Evolutionary conservation across 139 green algal species (phyloP).

Genomic region (Ettlia oleoabundans): DNA sequence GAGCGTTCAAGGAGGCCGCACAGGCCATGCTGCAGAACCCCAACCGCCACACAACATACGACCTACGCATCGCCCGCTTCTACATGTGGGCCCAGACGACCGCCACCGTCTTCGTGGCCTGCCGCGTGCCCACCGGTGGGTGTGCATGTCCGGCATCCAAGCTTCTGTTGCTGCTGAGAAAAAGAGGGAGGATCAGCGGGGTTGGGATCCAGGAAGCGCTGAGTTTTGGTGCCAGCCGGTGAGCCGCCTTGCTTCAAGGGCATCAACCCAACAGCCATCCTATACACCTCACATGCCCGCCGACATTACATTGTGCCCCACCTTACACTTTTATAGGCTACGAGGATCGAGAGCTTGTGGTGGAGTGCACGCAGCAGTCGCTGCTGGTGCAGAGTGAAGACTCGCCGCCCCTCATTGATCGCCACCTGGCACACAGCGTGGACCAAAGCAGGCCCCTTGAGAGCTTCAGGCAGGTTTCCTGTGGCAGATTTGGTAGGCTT

Average conservation of each 20-base stretch:
- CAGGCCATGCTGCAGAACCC: constrained; percentile 25
- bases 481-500: too few species aligned
- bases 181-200: too few species aligned
- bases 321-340: constrained; percentile 57
- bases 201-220: too few species aligned
- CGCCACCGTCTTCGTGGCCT: constrained; percentile 61
- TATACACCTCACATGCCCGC: neutral
- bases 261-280: too few species aligned
- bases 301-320: too few species aligned
- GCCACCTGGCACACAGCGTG: constrained; percentile 47
- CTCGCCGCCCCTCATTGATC: constrained; percentile 65
- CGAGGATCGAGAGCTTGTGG: constrained; percentile 54
- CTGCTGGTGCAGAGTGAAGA: constrained; percentile 65
- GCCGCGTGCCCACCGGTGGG: constrained; percentile 32
- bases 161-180: neutral
- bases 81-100: constrained; percentile 86
- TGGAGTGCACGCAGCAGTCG: constrained; percentile 45
- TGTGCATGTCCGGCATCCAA: neutral
- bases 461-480: too few species aligned
- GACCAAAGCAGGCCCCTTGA: constrained; percentile 49
- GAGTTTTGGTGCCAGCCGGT: too few species aligned
- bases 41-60: constrained; percentile 43
- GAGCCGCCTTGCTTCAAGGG: too few species aligned
- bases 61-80: constrained; percentile 62
- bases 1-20: constrained; percentile 66